phyloP scores from a whole-genome alignment of 139 green algal genomes.

The Picochlorum sp. region DNA sequence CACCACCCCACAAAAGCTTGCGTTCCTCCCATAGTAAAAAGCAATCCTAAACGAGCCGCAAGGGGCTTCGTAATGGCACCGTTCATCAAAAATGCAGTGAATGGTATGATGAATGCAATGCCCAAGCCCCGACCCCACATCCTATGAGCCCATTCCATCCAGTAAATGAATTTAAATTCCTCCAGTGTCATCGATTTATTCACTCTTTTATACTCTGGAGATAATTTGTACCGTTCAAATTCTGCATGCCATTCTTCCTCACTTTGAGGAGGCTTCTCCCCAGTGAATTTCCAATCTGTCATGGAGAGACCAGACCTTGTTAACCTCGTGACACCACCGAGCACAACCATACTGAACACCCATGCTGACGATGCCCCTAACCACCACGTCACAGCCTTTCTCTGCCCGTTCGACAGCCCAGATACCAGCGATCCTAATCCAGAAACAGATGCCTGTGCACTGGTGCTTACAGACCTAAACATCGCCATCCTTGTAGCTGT shows the following conservation, averaged over 20 bases:
- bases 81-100: constrained; percentile 61
- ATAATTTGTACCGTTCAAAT: constrained; percentile 86
- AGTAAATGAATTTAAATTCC: constrained; percentile 99
- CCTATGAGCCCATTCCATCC: constrained; percentile 96
- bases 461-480: no score
- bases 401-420: constrained; percentile 15
- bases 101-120: constrained; percentile 73
- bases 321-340: constrained; percentile 93
- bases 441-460: not conserved
- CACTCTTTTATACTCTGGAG: constrained; percentile 81
- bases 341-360: constrained; percentile 91
- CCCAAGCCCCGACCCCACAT: constrained; percentile 79
- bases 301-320: constrained; percentile 95
- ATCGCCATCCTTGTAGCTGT: no score
- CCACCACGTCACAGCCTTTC: constrained; percentile 61
- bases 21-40: constrained; percentile 81
- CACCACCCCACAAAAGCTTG: constrained; percentile 97
- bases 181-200: constrained; percentile 84
- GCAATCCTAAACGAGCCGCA: constrained; percentile 63
- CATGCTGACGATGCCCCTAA: constrained; percentile 70
- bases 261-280: constrained; percentile 46
- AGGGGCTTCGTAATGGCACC: constrained; percentile 66
- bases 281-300: constrained; percentile 98
- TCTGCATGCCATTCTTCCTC: constrained; percentile 77
- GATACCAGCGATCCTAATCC: not conserved